These are phyloP conservation scores for Rhodotorula sp. DNA, from an alignment of 1,284 basidiomycete species.

Conservation along the genomic window DNA sequence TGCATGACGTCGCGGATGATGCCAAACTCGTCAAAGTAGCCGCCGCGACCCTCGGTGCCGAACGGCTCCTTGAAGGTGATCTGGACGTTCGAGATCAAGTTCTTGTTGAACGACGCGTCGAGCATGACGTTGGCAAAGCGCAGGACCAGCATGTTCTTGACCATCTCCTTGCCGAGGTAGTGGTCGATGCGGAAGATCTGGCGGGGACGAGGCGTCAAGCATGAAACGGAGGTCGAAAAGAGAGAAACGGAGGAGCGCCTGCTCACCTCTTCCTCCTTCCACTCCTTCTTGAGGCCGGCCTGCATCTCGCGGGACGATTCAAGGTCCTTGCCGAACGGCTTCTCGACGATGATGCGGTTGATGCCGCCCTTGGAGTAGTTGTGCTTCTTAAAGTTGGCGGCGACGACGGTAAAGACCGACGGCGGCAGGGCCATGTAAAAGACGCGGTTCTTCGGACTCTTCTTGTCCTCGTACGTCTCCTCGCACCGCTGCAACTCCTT, in stretches of 20 bases:
- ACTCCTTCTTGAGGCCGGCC: conserved; percentile 73
- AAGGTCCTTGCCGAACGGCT: conserved; percentile 93
- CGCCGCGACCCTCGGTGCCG: conserved; percentile 92
- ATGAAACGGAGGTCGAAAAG: background rate
- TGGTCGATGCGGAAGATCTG: conserved; percentile 94
- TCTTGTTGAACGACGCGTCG: conserved; percentile 85
- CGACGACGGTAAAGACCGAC: conserved; percentile 84
- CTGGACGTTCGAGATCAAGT: conserved; percentile 89
- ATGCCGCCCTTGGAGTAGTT: conserved; percentile 70
- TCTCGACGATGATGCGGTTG: conserved; percentile 92
- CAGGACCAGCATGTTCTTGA: conserved; percentile 91
- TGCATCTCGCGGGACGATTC: conserved; percentile 80
- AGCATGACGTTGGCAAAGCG: conserved; percentile 90
- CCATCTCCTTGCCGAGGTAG: conserved; percentile 98
- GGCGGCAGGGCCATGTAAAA: conserved; percentile 80
- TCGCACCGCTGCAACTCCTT: conserved; percentile 76
- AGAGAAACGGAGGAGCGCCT: too few species aligned
- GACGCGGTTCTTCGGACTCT: conserved; percentile 41
- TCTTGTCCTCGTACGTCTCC: conserved; percentile 58
- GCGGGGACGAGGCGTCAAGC: background rate
- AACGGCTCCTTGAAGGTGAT: conserved; percentile 99
- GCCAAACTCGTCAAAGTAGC: conserved; percentile 98
- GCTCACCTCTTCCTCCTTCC: conserved; percentile 76
- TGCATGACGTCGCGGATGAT: conserved; percentile 94
- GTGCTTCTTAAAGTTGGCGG: conserved; percentile 73